These are phyloP conservation scores for Schwanniomyces polymorphus DNA, from an alignment of 805 yeast genomes.

Conservation along the genomic window DNA sequence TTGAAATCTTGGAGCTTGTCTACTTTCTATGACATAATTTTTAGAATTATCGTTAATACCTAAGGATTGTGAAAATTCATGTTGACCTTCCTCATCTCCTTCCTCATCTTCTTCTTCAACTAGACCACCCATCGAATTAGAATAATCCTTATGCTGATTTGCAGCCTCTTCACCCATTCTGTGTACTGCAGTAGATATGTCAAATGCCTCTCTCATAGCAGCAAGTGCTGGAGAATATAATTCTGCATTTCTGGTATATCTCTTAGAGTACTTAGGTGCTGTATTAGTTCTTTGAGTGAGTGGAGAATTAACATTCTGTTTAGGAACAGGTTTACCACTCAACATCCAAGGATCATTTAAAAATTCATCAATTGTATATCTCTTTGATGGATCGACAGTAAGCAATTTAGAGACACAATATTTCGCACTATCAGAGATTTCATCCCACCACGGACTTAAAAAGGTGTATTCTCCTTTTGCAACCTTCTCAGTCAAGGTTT, in stretches of 20 bases:
- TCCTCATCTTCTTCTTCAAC: constrained; percentile 38
- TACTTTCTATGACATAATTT: constrained; percentile 10
- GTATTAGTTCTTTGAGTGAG: constrained; percentile 15
- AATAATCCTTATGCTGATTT: constrained; percentile 16
- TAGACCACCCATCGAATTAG: constrained; percentile 19
- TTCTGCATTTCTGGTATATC: constrained; percentile 23
- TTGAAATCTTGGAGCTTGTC: constrained; percentile 8
- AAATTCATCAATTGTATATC: constrained; percentile 73
- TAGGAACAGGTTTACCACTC: neutral
- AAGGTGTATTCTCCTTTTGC: constrained; percentile 79
- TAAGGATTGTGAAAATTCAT: neutral
- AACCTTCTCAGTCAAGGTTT: constrained; percentile 71
- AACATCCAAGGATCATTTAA: constrained; percentile 75
- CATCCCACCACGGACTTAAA: constrained; percentile 89
- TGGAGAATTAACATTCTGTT: neutral
- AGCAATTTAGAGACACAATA: constrained; percentile 64
- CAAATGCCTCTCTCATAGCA: constrained; percentile 83
- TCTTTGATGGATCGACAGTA: constrained; percentile 66
- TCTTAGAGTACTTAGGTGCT: constrained; percentile 20
- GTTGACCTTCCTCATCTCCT: constrained; percentile 12
- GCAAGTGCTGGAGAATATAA: constrained; percentile 72
- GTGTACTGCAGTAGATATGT: constrained; percentile 82
- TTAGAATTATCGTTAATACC: neutral
- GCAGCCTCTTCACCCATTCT: constrained; percentile 71
- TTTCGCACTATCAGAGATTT: constrained; percentile 67